phyloP scores from a whole-genome alignment of 2,329 filamentous ascomycete genomes.

The Fusarium sp. region DNA sequence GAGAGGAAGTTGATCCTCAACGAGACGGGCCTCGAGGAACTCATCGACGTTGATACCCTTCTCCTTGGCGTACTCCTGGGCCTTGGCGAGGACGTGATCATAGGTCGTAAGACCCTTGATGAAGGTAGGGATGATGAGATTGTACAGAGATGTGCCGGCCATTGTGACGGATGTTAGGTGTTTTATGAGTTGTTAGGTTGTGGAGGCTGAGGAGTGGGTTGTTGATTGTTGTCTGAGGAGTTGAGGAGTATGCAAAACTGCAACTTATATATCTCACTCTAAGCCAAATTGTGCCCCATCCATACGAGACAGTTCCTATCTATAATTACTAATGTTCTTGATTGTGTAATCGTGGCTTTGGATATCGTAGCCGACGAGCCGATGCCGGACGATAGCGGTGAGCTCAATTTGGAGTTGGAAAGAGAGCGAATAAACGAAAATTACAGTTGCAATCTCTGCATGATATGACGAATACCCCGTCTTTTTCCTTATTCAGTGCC shows the following conservation, averaged over 20 bases:
- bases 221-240: not conserved
- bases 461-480: slow-evolving; percentile 2
- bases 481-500: slow-evolving; percentile 1
- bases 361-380: not conserved
- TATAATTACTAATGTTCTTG: not conserved
- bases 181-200: not conserved
- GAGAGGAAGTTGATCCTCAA: slow-evolving; percentile 36
- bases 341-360: slow-evolving; percentile 7
- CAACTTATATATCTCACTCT: not conserved
- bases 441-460: not conserved
- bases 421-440: not conserved
- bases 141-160: slow-evolving; percentile 27
- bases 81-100: slow-evolving; percentile 32
- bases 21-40: slow-evolving; percentile 22
- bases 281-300: not conserved
- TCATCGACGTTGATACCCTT: slow-evolving; percentile 29
- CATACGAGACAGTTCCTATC: not conserved
- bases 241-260: not conserved
- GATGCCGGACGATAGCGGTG: slow-evolving; percentile 2
- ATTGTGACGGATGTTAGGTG: slow-evolving; percentile 3
- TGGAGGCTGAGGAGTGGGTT: not conserved
- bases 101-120: slow-evolving; percentile 25
- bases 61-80: slow-evolving; percentile 36
- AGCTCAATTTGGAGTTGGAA: not conserved
- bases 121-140: slow-evolving; percentile 28